A percentile compares a stretch with the other conserved stretches of the same genome.
Evolutionary conservation across 139 green algal species (phyloP).

Genomic region (Chlorella vulgaris): DNA sequence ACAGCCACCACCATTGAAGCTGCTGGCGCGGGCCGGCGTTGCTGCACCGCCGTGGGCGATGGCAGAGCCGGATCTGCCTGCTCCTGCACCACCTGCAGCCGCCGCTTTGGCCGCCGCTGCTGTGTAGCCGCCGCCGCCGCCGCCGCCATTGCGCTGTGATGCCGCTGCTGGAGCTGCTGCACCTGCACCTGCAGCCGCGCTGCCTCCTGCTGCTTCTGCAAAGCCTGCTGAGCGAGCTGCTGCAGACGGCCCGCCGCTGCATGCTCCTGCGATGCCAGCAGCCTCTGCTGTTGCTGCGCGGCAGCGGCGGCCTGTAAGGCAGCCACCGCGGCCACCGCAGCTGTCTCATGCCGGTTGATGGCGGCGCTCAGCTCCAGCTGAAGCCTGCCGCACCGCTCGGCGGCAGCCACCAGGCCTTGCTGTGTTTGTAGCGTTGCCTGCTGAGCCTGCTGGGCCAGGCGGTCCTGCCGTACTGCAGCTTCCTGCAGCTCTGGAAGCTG

Average conservation of each 20-base stretch:
- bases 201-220: not conserved
- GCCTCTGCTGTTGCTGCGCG: constrained; percentile 12
- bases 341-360: constrained; percentile 5
- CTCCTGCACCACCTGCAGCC: constrained; percentile 7
- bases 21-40: constrained; percentile 13
- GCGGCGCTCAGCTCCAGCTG: not conserved
- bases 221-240: constrained; percentile 1
- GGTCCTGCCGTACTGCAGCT: not conserved
- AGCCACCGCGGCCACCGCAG: constrained; percentile 25
- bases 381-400: not conserved
- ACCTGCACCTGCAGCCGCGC: constrained; percentile 16
- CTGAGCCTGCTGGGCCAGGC: not conserved
- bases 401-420: not conserved
- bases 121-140: not conserved
- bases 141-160: not conserved
- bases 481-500: constrained; percentile 6
- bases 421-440: not conserved
- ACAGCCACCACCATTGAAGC: not conserved
- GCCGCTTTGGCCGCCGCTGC: constrained; percentile 8
- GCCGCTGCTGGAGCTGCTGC: constrained; percentile 4
- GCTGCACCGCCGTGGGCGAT: constrained; percentile 1
- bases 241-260: not conserved
- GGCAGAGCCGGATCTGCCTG: not conserved
- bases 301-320: constrained; percentile 5
- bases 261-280: constrained; percentile 13